Evolutionary conservation across 2,329 filamentous ascomycete genomes (phyloP).

Genomic region (Coniochaeta ligniaria): DNA sequence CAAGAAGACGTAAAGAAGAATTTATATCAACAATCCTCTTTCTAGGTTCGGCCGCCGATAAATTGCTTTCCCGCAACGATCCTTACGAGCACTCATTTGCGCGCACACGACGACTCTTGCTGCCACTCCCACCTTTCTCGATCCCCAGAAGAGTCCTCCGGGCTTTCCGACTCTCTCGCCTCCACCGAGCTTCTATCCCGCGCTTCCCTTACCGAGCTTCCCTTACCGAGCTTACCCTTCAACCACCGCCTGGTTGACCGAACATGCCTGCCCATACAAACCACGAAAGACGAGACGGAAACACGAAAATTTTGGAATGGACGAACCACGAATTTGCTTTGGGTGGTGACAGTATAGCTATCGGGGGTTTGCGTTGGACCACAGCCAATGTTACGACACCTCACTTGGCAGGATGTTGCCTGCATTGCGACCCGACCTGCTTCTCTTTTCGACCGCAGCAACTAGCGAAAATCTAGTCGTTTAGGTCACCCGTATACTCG

Average conservation of each 20-base stretch:
- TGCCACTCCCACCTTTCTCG: background rate
- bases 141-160: background rate
- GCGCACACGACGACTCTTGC: background rate
- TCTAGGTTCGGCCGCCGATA: constrained; percentile 97
- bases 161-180: background rate
- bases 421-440: background rate
- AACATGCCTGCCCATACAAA: background rate
- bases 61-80: constrained; percentile 23
- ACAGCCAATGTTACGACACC: background rate
- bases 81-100: constrained; percentile 4
- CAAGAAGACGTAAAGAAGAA: constrained; percentile 59
- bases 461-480: background rate
- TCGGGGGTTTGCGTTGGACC: background rate
- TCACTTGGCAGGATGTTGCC: background rate
- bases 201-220: background rate
- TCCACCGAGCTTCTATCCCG: background rate
- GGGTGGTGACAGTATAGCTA: background rate
- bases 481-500: background rate
- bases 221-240: background rate
- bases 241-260: background rate
- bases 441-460: background rate
- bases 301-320: background rate
- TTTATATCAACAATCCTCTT: constrained; percentile 66
- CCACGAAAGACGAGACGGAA: constrained; percentile 1
- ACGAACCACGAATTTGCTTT: background rate